Percentiles rank a stretch among this genome's conserved stretches.
phyloP scores from a whole-genome alignment of 1,284 basidiomycete species.

The Anthracocystis walkeri region DNA sequence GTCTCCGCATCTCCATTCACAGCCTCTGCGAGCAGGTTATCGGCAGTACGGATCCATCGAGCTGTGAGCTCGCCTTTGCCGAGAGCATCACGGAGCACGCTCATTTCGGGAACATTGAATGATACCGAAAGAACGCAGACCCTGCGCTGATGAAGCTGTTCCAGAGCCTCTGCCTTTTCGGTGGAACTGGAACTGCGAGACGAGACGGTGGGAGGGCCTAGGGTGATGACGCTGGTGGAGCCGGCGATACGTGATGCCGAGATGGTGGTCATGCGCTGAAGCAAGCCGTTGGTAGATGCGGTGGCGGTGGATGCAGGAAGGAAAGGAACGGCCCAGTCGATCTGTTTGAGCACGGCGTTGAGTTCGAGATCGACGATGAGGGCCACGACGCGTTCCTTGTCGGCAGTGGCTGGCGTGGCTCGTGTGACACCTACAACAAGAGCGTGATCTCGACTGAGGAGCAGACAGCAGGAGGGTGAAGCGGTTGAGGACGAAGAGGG shows the following conservation, averaged over 20 bases:
- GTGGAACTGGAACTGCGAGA: slow-evolving; percentile 17
- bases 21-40: background rate
- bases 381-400: slow-evolving; percentile 39
- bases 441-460: slow-evolving; percentile 45
- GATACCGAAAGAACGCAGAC: slow-evolving; percentile 36
- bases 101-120: slow-evolving; percentile 37
- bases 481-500: slow-evolving; percentile 30
- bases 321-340: slow-evolving; percentile 44
- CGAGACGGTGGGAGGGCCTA: slow-evolving; percentile 28
- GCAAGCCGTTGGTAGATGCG: slow-evolving; percentile 9
- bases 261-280: slow-evolving; percentile 36
- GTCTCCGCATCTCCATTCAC: slow-evolving; percentile 3
- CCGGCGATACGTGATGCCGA: slow-evolving; percentile 46
- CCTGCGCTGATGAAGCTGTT: slow-evolving; percentile 40
- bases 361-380: slow-evolving; percentile 47
- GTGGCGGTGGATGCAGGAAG: slow-evolving; percentile 17
- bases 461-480: slow-evolving; percentile 29
- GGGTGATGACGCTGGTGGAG: slow-evolving; percentile 34
- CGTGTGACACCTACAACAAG: slow-evolving; percentile 35
- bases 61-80: slow-evolving; percentile 49
- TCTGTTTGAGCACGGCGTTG: slow-evolving; percentile 38
- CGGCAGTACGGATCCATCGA: slow-evolving; percentile 24
- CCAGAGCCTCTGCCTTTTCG: slow-evolving; percentile 25
- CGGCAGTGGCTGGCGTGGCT: slow-evolving; percentile 19
- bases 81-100: slow-evolving; percentile 45